Conservation (phyloP, 1,139 yeast genomes). For the Geotrichum restrictum region DNA sequence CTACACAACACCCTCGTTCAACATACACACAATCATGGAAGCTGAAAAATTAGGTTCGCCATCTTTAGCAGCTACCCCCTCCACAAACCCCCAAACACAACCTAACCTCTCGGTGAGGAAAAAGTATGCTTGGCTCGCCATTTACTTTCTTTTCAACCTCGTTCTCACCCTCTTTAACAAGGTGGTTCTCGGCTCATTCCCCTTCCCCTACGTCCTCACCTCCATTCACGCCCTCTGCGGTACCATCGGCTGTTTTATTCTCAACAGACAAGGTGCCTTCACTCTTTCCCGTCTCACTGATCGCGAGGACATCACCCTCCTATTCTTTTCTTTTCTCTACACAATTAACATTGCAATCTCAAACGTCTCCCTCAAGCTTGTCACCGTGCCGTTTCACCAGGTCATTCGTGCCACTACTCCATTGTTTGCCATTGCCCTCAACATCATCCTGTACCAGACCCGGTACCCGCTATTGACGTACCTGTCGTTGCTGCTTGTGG, state of each 20-base stretch:
- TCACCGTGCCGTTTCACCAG: conserved; percentile 33
- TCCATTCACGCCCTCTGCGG: conserved; percentile 31
- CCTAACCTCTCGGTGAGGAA: conserved; percentile 1
- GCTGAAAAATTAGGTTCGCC: no score
- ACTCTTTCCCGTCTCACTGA: conserved; percentile 26
- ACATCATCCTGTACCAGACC: conserved; percentile 26
- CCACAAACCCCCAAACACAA: background rate
- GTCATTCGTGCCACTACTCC: conserved; percentile 33
- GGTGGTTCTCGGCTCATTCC: conserved; percentile 31
- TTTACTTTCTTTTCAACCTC: conserved; percentile 31
- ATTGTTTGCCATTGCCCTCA: conserved; percentile 29
- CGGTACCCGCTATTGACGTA: conserved; percentile 28
- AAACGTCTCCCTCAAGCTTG: conserved; percentile 31
- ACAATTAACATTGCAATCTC: conserved; percentile 33
- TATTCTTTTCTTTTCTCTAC: conserved; percentile 30
- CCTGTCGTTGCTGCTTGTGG: conserved; percentile 27
- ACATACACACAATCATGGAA: no score
- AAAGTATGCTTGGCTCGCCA: conserved; percentile 27
- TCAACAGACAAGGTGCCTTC: conserved; percentile 26
- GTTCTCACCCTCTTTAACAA: conserved; percentile 32
- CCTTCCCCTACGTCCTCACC: conserved; percentile 32
- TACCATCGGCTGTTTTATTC: conserved; percentile 28
- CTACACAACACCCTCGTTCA: no score
- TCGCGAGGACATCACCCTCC: conserved; percentile 26
- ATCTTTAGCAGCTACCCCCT: no score